Conservation (phyloP, 2,329 filamentous ascomycete genomes). For the Fusarium nanum region DNA sequence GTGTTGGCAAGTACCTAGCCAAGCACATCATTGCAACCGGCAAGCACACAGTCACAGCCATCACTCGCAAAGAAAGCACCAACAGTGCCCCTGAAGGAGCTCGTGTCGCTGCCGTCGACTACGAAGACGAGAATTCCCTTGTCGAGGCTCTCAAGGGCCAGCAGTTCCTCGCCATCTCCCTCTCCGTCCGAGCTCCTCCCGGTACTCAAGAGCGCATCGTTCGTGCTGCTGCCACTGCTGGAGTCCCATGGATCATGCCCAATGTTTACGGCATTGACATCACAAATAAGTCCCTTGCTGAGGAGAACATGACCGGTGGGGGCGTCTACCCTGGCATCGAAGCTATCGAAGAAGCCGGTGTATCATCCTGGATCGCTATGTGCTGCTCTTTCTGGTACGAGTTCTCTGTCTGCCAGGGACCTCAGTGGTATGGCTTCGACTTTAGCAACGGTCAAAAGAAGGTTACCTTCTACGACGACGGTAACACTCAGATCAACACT, state of each 20-base stretch:
- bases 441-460: slow-evolving; percentile 51
- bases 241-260: slow-evolving; percentile 66
- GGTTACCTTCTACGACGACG: slow-evolving; percentile 66
- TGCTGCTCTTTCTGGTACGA: slow-evolving; percentile 69
- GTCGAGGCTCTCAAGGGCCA: slow-evolving; percentile 64
- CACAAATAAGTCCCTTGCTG: slow-evolving; percentile 53
- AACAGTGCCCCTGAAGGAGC: slow-evolving; percentile 59
- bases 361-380: slow-evolving; percentile 60
- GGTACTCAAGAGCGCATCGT: slow-evolving; percentile 63
- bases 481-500: slow-evolving; percentile 65
- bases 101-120: slow-evolving; percentile 57
- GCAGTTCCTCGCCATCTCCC: slow-evolving; percentile 68
- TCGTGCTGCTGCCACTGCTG: slow-evolving; percentile 65
- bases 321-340: slow-evolving; percentile 45
- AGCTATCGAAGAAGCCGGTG: slow-evolving; percentile 55
- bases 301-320: slow-evolving; percentile 47
- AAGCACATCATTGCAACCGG: slow-evolving; percentile 58
- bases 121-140: slow-evolving; percentile 57
- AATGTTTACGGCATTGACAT: slow-evolving; percentile 61
- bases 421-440: slow-evolving; percentile 61
- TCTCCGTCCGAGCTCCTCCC: slow-evolving; percentile 56
- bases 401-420: slow-evolving; percentile 58
- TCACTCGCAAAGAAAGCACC: slow-evolving; percentile 58
- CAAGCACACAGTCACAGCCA: slow-evolving; percentile 63
- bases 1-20: slow-evolving; percentile 54